Evolutionary conservation across 805 yeast genomes (phyloP), one percentile per base, ranked within the genome.

Genomic region (Yamadazyma olivae): DNA sequence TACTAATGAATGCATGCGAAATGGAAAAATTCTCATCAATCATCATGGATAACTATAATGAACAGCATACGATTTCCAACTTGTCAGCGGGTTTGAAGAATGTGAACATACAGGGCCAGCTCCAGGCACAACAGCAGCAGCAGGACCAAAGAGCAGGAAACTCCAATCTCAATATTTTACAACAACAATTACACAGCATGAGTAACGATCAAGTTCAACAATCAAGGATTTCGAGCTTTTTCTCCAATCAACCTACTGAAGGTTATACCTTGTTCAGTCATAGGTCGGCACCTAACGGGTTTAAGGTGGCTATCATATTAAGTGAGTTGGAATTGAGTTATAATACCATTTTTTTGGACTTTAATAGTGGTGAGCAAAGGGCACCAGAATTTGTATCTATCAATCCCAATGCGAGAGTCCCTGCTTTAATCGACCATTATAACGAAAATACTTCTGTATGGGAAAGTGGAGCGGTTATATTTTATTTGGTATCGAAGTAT

Each of bases 401-500:
- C 43, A 91, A 90, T 59, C 98, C 98, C 18, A 91, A 91, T 59
- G 97, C 96, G 3, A 71, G 98, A 43, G 95, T 90, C 5, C 98
- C 98, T 3, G 95, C 96, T 2, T 72, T 90, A 36, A 85, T 91
- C 36, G 98, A 90, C 59, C 97, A 91, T 58, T 75, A 75, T 40
- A 77, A 77, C 54, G 88, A 82, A 41, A 83, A 87, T 54, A 74
- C 86, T 21, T 74, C 95, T 2, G 74, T 90, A 19, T 90, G 98
- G 98, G 98, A 90, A 62, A 83, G 95, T 0, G 97, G 98, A 3
- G 90, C 97, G 18, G 89, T 90, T 22, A 78, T 89, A 33, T 67
- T 86, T 35, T 93, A 91, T 56, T 64, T 90, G 43, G 91, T 87
- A 20, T 79, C 84, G 43, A 79, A 79, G 51, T 75, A 73, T 46